These are phyloP conservation scores for Boletus barrowsii DNA, from an alignment of 768 basidiomycete genomes.

Conservation along the genomic window DNA sequence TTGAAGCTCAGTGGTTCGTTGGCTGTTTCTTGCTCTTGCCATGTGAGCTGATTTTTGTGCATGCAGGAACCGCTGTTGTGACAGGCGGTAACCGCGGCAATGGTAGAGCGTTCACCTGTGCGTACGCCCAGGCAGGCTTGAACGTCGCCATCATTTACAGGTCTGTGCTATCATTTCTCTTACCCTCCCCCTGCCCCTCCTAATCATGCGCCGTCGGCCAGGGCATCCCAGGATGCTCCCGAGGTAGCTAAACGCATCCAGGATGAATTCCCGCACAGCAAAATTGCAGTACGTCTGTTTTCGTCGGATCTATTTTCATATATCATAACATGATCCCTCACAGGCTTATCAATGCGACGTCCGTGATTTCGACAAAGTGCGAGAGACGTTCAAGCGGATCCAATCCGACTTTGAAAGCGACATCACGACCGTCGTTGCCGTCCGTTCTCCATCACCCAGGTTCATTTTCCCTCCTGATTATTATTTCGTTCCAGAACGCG, in stretches of 20 bases:
- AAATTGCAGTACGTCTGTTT: constrained; percentile 33
- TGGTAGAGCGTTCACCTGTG: constrained; percentile 51
- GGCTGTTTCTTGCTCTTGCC: neutral
- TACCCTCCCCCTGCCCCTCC: neutral
- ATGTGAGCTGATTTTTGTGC: neutral
- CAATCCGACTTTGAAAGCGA: constrained; percentile 41
- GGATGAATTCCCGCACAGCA: constrained; percentile 42
- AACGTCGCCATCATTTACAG: constrained; percentile 64
- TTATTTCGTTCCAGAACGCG: constrained; percentile 42
- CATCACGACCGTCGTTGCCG: constrained; percentile 56
- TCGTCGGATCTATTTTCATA: too few species aligned
- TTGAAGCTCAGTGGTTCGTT: constrained; percentile 31
- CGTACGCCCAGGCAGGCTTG: constrained; percentile 52
- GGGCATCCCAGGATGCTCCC: constrained; percentile 46
- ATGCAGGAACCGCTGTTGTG: constrained; percentile 47
- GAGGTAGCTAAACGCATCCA: constrained; percentile 46
- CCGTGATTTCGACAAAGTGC: constrained; percentile 42
- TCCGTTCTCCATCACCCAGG: constrained; percentile 16
- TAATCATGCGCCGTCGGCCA: constrained; percentile 10
- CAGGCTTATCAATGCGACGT: constrained; percentile 67
- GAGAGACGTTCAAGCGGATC: constrained; percentile 45
- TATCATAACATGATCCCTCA: neutral
- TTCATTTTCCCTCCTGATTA: neutral
- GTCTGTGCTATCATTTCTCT: constrained; percentile 20
- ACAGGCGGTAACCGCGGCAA: constrained; percentile 66